Percentiles rank a stretch among this genome's conserved stretches.
These are phyloP conservation scores for Penium margaritaceum DNA, from an alignment of 139 green algal genomes.

Conservation along the genomic window DNA sequence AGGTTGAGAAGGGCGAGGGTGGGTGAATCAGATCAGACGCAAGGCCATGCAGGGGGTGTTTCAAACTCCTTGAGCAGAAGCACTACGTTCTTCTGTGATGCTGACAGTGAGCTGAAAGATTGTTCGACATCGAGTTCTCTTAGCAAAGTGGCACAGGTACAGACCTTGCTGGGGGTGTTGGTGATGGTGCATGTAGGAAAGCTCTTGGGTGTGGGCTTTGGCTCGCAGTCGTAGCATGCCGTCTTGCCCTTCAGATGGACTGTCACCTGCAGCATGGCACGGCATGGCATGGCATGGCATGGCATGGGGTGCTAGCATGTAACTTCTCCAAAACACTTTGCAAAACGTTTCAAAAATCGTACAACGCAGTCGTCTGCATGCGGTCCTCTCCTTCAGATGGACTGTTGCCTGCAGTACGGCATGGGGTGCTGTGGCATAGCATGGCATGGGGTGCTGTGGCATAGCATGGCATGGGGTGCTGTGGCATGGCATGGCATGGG, in stretches of 20 bases:
- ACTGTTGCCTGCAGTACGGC: constrained; percentile 67
- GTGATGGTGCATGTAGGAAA: constrained; percentile 96
- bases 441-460: not conserved
- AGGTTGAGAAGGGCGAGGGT: too few species aligned
- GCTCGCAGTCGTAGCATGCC: constrained; percentile 92
- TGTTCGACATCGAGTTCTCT: too few species aligned
- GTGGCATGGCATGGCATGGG: too few species aligned
- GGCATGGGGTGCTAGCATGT: constrained; percentile 5
- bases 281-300: constrained; percentile 14
- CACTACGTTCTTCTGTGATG: too few species aligned
- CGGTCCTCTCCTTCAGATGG: constrained; percentile 68
- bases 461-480: not conserved
- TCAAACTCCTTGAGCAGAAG: too few species aligned
- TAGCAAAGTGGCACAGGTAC: too few species aligned
- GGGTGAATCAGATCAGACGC: too few species aligned
- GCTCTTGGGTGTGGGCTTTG: constrained; percentile 75
- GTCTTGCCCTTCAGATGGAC: constrained; percentile 73
- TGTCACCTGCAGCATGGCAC: constrained; percentile 61
- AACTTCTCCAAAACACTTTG: too few species aligned
- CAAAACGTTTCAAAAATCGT: too few species aligned
- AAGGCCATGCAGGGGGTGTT: too few species aligned
- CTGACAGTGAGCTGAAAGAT: too few species aligned
- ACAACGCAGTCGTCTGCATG: too few species aligned
- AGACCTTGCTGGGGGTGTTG: constrained; percentile 91
- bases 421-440: not conserved